Base-by-base conservation (phyloP, 2,329 filamentous ascomycete genomes). In the Fusarium circinatum region DNA sequence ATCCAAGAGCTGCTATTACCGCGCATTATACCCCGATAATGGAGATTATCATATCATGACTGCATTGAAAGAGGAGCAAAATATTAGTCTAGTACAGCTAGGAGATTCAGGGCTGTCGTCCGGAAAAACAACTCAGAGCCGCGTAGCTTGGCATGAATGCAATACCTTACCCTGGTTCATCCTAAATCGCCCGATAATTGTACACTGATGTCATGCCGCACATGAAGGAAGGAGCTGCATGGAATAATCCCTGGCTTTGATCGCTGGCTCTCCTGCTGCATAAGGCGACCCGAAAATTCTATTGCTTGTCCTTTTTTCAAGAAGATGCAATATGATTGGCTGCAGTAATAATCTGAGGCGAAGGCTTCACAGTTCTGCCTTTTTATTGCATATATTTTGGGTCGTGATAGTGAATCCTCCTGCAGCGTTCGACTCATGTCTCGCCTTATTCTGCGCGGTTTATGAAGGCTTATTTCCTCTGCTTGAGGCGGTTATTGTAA, bases 371-470 rank as follows among this genome's bases (percentile, higher is more conserved):
- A 51, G 48, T 52, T 52, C 49, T 36, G 48, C 30, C 48, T 24
- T 24, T 51, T 51, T 34, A 51, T 51, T 51, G 48, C 48, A 52
- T 52, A 52, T 52, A 52, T 34, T 52, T 52, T 52, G 48, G 48
- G 48, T 34, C 48, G n/a, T 59, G 58, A 70, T 42, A 38, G 58
- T 70, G 58, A 65, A 63, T 70, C 51, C 59, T 70, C 56, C 65
- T 69, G 67, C 56, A 63, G 28, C 26, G 41, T 44, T 42, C 41
- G 67, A 70, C 64, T 70, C 67, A 70, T 69, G 65, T 15, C 24
- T 44, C 48, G 47, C 32, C 22, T 45, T 47, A 36, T 48, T 30
- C 57, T 65, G 57, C 62, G 41, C n/a, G 52, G 60, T 65, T 66
- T 42, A 42, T 48, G 24, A 34, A 49, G 61, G 32, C 28, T 18